phyloP scores from a whole-genome alignment of 306 rosid genomes.

The Cucurbita pepo region DNA sequence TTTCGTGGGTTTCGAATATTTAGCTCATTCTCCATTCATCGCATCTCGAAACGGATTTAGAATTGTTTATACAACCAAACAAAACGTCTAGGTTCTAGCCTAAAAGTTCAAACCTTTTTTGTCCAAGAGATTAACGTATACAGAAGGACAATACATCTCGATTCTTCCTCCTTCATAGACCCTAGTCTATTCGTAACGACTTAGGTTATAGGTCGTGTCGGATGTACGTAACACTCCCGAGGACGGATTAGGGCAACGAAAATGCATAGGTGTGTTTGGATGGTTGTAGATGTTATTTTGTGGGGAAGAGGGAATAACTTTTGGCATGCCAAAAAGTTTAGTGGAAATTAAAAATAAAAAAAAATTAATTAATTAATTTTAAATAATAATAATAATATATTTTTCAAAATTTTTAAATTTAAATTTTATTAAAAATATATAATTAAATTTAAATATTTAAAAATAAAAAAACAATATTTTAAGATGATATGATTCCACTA shows the following conservation, averaged over 20 bases:
- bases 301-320: constrained; percentile 90
- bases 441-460: too few species aligned
- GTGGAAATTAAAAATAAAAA: neutral
- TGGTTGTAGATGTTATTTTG: constrained; percentile 59
- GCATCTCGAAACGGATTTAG: too few species aligned
- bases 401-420: too few species aligned
- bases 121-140: too few species aligned
- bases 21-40: neutral
- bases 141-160: neutral
- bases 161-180: neutral
- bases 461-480: too few species aligned
- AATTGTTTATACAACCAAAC: too few species aligned
- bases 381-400: too few species aligned
- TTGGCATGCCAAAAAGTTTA: constrained; percentile 45
- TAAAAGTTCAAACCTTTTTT: too few species aligned
- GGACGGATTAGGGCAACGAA: neutral
- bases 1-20: neutral
- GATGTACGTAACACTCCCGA: neutral
- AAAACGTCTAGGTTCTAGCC: neutral
- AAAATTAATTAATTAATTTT: too few species aligned
- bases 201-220: neutral
- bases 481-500: neutral
- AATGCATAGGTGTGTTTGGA: constrained; percentile 18
- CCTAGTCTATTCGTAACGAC: neutral
- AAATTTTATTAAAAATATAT: too few species aligned